Conservation (phyloP, 306 rosid species). For the Crataegus laevigata region DNA sequence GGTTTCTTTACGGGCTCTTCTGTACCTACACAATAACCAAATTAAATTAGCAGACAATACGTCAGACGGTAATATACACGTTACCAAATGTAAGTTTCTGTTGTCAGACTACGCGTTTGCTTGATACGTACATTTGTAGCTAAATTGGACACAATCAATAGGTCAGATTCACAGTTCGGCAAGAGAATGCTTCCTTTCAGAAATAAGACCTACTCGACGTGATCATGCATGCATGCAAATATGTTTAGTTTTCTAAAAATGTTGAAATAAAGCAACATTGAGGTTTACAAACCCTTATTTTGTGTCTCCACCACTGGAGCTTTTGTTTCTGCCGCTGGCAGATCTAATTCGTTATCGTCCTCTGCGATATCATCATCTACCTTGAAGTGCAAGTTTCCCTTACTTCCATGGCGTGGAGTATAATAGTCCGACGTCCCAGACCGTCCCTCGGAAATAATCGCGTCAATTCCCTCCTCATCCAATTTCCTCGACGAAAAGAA, state of each 20-base stretch:
- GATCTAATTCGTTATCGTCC: not conserved
- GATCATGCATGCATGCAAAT: not conserved
- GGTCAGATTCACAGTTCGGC: not conserved
- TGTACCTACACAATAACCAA: slow-evolving; percentile 3
- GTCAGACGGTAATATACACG: not conserved
- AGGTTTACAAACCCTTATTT: not conserved
- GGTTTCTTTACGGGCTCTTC: slow-evolving; percentile 10
- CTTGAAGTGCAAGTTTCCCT: slow-evolving; percentile 2
- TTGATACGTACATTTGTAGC: not conserved
- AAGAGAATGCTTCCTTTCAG: not conserved
- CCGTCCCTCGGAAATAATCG: slow-evolving; percentile 16
- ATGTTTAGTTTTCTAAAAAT: no score
- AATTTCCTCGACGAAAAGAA: slow-evolving; percentile 22
- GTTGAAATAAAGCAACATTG: not conserved
- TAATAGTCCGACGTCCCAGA: slow-evolving; percentile 27
- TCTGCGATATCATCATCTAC: not conserved
- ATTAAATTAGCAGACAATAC: not conserved
- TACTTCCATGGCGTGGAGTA: slow-evolving; percentile 24
- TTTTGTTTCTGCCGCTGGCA: not conserved
- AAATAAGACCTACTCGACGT: not conserved
- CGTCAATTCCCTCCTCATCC: slow-evolving; percentile 24
- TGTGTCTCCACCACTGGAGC: not conserved
- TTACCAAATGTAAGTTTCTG: not conserved
- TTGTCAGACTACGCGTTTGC: not conserved
- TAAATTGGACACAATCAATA: not conserved